A percentile compares a stretch with the other conserved stretches of the same genome.
Evolutionary conservation across 352 stramenopile genomes (phyloP).

Genomic region (Phytophthora aleatoria): DNA sequence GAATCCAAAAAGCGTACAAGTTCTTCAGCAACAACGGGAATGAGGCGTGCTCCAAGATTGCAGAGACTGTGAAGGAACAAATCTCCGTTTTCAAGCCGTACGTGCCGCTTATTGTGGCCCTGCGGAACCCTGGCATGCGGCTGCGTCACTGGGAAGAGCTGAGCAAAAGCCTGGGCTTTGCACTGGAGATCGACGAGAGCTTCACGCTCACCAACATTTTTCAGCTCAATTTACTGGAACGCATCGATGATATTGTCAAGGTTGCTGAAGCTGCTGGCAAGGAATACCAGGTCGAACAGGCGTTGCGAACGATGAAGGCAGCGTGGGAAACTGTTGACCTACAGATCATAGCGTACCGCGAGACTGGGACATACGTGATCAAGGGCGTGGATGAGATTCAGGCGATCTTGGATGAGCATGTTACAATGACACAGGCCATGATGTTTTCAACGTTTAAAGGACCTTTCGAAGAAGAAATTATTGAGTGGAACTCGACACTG

Average conservation of each 20-base stretch:
- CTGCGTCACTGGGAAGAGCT: conserved; percentile 94
- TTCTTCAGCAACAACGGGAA: conserved; percentile 91
- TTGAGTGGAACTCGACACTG: conserved; percentile 92
- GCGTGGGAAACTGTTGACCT: conserved; percentile 92
- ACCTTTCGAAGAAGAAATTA: conserved; percentile 94
- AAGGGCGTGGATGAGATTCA: conserved; percentile 96
- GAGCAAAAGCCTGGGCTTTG: conserved; percentile 74
- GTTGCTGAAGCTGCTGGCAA: conserved; percentile 93
- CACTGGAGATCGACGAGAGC: conserved; percentile 89
- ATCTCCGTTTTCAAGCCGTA: conserved; percentile 94
- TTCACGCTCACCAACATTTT: conserved; percentile 89
- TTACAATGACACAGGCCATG: conserved; percentile 97
- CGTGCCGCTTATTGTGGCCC: conserved; percentile 90
- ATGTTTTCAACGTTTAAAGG: conserved; percentile 96
- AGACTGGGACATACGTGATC: conserved; percentile 95
- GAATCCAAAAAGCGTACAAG: conserved; percentile 93
- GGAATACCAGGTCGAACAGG: conserved; percentile 95
- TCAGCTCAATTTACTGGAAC: conserved; percentile 81
- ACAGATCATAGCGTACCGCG: conserved; percentile 89
- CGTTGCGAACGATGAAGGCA: conserved; percentile 92
- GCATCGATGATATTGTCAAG: conserved; percentile 92
- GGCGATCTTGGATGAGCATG: conserved; percentile 94
- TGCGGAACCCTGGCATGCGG: conserved; percentile 94
- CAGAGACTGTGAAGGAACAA: conserved; percentile 91
- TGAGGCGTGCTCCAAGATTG: conserved; percentile 88